A percentile compares a stretch with the other conserved stretches of the same genome.
Evolutionary conservation across 331 rosid genomes (phyloP).

Genomic region (Arachis monticola): DNA sequence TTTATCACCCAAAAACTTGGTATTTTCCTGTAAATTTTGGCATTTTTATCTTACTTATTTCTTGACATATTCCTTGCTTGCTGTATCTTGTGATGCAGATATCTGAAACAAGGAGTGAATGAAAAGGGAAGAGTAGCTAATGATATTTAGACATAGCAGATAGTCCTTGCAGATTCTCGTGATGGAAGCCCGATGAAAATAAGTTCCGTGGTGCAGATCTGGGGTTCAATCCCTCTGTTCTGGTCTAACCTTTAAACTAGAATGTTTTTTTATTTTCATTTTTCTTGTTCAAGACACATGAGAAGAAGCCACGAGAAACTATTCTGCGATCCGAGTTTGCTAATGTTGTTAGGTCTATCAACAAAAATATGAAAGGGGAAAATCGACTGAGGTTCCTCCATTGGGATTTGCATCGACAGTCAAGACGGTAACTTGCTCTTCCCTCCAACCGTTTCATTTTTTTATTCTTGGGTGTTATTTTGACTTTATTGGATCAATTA

Average conservation of each 20-base stretch:
- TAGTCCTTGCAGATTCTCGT: conserved; percentile 66
- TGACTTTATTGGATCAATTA: no score
- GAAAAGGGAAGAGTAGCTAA: conserved; percentile 98
- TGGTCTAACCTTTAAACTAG: conserved; percentile 65
- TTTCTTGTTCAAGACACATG: no score
- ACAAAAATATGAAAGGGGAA: conserved; percentile 58
- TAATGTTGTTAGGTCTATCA: conserved; percentile 75
- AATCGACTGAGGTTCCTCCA: conserved; percentile 74
- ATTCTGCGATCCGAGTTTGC: conserved; percentile 83
- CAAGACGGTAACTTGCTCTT: conserved; percentile 52
- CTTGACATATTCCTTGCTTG: conserved; percentile 25
- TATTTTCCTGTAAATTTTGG: no score
- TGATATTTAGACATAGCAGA: conserved; percentile 97
- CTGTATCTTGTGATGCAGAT: conserved; percentile 59
- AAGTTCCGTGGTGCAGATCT: conserved; percentile 88
- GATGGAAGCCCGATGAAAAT: conserved; percentile 71
- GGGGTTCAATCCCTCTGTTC: conserved; percentile 97
- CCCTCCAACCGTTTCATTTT: no score
- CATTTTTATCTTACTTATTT: no score
- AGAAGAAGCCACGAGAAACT: conserved; percentile 93
- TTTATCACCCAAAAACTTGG: no score
- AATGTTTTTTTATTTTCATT: no score
- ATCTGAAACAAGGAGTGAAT: conserved; percentile 92
- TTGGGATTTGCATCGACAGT: conserved; percentile 89
- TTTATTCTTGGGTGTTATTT: no score